Evolutionary conservation across 805 yeast genomes (phyloP), one percentile per base, ranked within the genome.

Genomic region (Yarrowia divulgata): DNA sequence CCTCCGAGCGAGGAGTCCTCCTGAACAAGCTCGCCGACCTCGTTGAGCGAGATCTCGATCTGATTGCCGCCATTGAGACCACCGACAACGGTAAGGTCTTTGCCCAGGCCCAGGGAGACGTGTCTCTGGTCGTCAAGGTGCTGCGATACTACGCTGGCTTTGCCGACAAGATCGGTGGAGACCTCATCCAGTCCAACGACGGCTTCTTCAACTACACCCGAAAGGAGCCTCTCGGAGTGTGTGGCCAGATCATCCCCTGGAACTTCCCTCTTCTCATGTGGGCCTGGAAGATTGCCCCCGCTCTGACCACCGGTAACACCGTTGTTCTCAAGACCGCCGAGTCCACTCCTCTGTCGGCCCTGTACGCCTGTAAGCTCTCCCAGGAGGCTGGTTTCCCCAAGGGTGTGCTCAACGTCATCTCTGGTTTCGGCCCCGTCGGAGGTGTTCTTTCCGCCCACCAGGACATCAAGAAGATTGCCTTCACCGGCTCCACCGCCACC

Each of bases 401-500:
- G 10, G 94, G 93, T 71, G 90, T 87, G 35, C 84, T 89, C 72
- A 90, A 90, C 79, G 85, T 91, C 62, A 77, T 90, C 70, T 84
- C 88, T 63, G 97, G 91, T 1, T 84, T 79, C 72, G 97, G 97
- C 67, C 78, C 84, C 54, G 84, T 81, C 69, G 97, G 97, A 67
- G 82, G 85, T 68, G 87, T 87, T 0, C 78, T 91, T 72, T 87
- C 92, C 1, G 71, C 79, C 12, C 95, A 90, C 78, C 76, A 80
- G 70, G 87, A 82, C 60, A 87, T 93, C 75, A 88, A 89, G 81
- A 93, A 93, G 84, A 84, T 93, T 76, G 97, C 97, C 9, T 93
- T 93, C 82, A 93, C 98, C 69, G 98, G 98, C 72, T 92, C 97
- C 48, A 92, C 97, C 57, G 91, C 89, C 57, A 89, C 93, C 70